phyloP scores from a whole-genome alignment of 148 eudicot genomes.

The Rhododendron ferrugineum region DNA sequence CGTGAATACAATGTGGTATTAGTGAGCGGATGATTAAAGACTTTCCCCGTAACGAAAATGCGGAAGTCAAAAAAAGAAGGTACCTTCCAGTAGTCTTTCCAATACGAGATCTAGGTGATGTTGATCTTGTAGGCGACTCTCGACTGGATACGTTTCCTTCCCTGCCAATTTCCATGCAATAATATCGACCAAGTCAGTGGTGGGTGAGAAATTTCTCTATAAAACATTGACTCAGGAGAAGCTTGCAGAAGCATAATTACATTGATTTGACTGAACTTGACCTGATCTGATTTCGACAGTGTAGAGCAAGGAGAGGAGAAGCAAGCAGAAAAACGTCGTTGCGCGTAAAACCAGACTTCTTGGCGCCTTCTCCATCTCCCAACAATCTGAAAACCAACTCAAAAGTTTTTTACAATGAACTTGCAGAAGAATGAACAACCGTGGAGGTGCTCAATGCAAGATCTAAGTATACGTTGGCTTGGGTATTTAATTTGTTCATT shows the following conservation, averaged over 20 bases:
- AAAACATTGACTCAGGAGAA: background rate
- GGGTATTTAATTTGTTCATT: too few species aligned
- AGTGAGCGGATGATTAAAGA: background rate
- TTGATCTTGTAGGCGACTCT: background rate
- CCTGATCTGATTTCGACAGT: background rate
- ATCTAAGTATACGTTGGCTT: too few species aligned
- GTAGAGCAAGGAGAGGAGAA: constrained; percentile 11
- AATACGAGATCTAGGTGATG: constrained; percentile 15
- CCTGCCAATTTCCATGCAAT: constrained; percentile 20
- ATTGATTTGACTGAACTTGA: background rate
- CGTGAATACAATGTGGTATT: background rate
- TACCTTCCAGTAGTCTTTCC: constrained; percentile 35
- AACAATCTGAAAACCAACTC: background rate
- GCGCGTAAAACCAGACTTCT: background rate
- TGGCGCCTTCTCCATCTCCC: background rate
- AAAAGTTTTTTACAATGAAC: background rate
- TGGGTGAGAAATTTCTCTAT: background rate
- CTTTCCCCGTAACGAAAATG: background rate
- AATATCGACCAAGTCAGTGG: background rate
- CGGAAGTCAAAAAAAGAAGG: background rate
- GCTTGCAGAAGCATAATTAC: constrained; percentile 8
- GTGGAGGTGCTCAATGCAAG: background rate
- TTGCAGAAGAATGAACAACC: background rate
- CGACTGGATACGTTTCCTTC: constrained; percentile 4
- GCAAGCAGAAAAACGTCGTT: background rate